These are phyloP conservation scores for Verruconis gallopava DNA, from an alignment of 2,329 filamentous ascomycete species.

Conservation along the genomic window DNA sequence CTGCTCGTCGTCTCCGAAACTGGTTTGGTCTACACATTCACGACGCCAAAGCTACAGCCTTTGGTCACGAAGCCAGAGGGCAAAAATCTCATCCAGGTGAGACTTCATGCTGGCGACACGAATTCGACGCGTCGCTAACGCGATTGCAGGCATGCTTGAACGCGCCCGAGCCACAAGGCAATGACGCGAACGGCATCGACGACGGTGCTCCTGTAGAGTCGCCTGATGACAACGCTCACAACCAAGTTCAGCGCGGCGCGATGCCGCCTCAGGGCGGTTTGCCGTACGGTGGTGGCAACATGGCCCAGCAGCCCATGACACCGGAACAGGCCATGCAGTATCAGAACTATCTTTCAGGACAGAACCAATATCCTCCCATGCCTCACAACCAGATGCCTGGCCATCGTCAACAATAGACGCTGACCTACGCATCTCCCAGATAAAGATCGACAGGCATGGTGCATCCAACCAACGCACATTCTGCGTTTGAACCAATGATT, in stretches of 20 bases:
- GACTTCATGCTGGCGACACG: too few relatives aligned
- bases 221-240: conserved; percentile 73
- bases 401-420: neutral
- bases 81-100: conserved; percentile 97
- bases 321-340: conserved; percentile 64
- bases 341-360: conserved; percentile 57
- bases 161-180: conserved; percentile 75
- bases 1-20: conserved; percentile 95
- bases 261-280: conserved; percentile 54
- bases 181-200: conserved; percentile 51
- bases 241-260: conserved; percentile 53
- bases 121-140: conserved; percentile 23
- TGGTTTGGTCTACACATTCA: conserved; percentile 94
- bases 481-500: too few relatives aligned
- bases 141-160: conserved; percentile 80
- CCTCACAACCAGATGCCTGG: conserved; percentile 1
- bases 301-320: conserved; percentile 52
- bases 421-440: too few relatives aligned
- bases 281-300: conserved; percentile 34
- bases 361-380: conserved; percentile 7
- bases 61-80: conserved; percentile 96
- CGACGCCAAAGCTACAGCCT: conserved; percentile 94
- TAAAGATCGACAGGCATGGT: too few relatives aligned
- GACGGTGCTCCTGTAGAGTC: conserved; percentile 55
- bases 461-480: too few relatives aligned